Conservation (phyloP, 2,329 filamentous ascomycete genomes). For the Metarhizium album region DNA sequence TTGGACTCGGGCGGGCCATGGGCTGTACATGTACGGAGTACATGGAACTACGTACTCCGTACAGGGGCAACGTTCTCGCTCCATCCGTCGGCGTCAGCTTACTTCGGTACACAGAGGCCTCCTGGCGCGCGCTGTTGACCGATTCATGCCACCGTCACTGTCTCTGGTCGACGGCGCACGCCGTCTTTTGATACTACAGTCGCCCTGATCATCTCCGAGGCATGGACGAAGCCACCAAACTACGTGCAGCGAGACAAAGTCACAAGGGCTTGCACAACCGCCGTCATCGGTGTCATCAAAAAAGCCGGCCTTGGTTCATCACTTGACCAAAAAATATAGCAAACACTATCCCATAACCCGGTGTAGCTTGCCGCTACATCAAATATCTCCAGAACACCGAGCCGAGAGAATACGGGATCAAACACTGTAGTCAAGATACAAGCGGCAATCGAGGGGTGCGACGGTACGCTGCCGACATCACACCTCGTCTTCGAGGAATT, state of each 20-base stretch:
- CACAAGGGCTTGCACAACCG: not conserved
- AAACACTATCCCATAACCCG: not conserved
- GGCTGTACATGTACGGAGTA: too few species aligned
- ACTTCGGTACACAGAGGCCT: not conserved
- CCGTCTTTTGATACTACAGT: too few species aligned
- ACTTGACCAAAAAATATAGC: not conserved
- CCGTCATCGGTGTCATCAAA: not conserved
- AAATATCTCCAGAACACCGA: slow-evolving; percentile 4
- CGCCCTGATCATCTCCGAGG: too few species aligned
- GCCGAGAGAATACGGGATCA: not conserved
- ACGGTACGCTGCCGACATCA: slow-evolving; percentile 17
- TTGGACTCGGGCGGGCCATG: too few species aligned
- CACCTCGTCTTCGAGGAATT: slow-evolving; percentile 92
- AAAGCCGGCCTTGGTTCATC: not conserved
- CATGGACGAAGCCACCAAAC: too few species aligned
- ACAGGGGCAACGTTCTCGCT: too few species aligned
- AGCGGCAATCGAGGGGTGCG: not conserved
- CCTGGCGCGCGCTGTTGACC: not conserved
- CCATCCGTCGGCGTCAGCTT: too few species aligned
- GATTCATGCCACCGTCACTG: too few species aligned
- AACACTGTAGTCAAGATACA: slow-evolving; percentile 3
- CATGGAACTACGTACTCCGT: too few species aligned
- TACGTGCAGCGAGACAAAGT: not conserved
- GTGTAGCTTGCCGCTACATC: slow-evolving; percentile 1
- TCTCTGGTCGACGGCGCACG: too few species aligned